phyloP scores from a whole-genome alignment of 2,329 filamentous ascomycete genomes.

The Dactylellina cionopaga region DNA sequence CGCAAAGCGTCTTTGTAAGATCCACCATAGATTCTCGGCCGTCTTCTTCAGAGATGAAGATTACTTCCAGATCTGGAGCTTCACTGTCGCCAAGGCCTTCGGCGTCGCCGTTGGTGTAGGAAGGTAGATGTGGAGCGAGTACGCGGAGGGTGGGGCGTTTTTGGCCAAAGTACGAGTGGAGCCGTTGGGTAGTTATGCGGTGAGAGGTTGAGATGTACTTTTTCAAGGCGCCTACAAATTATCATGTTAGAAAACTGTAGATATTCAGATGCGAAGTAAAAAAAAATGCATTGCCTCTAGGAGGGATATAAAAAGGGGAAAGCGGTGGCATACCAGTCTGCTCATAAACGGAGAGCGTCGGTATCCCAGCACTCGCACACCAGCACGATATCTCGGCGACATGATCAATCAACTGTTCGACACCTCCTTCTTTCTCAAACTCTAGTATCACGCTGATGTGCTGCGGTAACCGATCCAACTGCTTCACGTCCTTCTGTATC shows the following conservation, averaged over 20 bases:
- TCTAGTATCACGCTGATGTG: constrained; percentile 89
- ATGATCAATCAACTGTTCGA: constrained; percentile 88
- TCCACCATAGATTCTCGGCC: constrained; percentile 94
- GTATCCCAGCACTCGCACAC: constrained; percentile 89
- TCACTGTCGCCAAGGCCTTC: constrained; percentile 51
- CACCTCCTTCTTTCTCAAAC: constrained; percentile 75
- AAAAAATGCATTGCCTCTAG: too few species aligned
- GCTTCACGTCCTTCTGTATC: constrained; percentile 85
- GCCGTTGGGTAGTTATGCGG: constrained; percentile 78
- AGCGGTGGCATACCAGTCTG: constrained; percentile 72
- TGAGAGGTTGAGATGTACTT: constrained; percentile 87
- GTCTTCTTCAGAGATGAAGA: constrained; percentile 87
- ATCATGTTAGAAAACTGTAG: constrained; percentile 49
- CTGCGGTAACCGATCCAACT: constrained; percentile 77
- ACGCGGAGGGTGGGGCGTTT: constrained; percentile 77
- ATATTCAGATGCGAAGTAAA: not conserved
- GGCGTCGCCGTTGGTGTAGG: constrained; percentile 59
- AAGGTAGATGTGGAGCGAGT: constrained; percentile 75
- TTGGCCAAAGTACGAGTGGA: constrained; percentile 86
- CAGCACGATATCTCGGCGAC: constrained; percentile 91
- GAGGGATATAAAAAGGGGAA: constrained; percentile 8
- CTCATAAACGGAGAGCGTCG: constrained; percentile 89
- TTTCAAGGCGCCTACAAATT: constrained; percentile 80
- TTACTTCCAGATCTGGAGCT: constrained; percentile 65
- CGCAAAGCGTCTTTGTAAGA: constrained; percentile 88